Percentiles rank a stretch among this genome's conserved stretches.
Evolutionary conservation across 225 moss, liverwort and hornwort genomes (phyloP).

Genomic region (Pseudoscleropodium purum): DNA sequence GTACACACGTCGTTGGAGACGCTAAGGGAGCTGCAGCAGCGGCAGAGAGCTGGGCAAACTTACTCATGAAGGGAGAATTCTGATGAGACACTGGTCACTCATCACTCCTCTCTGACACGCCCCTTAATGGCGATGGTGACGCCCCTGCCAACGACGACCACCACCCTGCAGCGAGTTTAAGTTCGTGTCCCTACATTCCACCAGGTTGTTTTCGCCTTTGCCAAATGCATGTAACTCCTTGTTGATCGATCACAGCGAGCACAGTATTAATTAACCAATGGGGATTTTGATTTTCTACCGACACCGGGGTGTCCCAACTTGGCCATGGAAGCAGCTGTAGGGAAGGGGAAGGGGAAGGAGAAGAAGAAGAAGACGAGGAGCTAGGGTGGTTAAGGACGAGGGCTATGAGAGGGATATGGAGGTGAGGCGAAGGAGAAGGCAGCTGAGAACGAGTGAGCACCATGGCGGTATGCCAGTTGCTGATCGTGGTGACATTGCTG

Average conservation of each 20-base stretch:
- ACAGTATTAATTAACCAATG: neutral
- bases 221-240: neutral
- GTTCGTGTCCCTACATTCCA: neutral
- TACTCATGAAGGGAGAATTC: neutral
- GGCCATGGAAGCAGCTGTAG: constrained; percentile 8
- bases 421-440: constrained; percentile 2
- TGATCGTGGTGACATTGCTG: neutral
- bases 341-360: neutral
- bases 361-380: neutral
- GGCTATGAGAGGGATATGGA: constrained; percentile 12
- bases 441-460: neutral
- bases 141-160: constrained; percentile 8
- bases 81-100: constrained; percentile 9
- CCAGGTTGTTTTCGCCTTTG: neutral
- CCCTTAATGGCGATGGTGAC: constrained; percentile 27
- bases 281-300: neutral
- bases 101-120: constrained; percentile 30
- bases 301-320: neutral
- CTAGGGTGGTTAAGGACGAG: neutral
- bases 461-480: constrained; percentile 15
- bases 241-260: neutral
- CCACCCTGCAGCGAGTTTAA: neutral
- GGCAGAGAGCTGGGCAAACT: neutral
- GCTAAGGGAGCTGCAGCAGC: constrained; percentile 1
- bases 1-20: constrained; percentile 5